These are phyloP conservation scores for Coniochaeta sp. DNA, from an alignment of 2,329 filamentous ascomycete species.

Conservation along the genomic window DNA sequence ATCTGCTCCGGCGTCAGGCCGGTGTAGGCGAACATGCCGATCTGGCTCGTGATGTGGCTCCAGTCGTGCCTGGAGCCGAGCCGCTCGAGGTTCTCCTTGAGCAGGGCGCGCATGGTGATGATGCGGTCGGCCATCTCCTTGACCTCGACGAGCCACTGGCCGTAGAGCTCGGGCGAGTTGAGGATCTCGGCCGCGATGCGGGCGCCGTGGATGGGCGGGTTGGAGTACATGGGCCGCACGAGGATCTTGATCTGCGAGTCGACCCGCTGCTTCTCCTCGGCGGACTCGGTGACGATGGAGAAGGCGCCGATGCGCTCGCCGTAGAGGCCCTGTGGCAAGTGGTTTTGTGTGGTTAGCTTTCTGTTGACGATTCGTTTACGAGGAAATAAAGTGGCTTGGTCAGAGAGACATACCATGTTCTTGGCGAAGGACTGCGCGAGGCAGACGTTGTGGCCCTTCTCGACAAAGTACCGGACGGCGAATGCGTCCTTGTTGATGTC, in stretches of 20 bases:
- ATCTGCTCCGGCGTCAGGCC: conserved; percentile 87
- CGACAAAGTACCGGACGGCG: conserved; percentile 85
- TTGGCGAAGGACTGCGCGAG: conserved; percentile 95
- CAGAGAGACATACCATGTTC: conserved; percentile 75
- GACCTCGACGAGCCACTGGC: conserved; percentile 94
- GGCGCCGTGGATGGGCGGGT: conserved; percentile 93
- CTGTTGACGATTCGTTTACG: neutral
- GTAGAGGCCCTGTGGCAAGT: conserved; percentile 80
- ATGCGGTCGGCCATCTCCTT: conserved; percentile 99
- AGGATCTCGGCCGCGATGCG: conserved; percentile 90
- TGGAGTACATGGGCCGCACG: conserved; percentile 94
- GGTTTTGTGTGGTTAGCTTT: neutral
- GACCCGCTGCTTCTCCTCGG: conserved; percentile 89
- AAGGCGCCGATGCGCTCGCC: conserved; percentile 97
- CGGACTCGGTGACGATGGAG: conserved; percentile 77
- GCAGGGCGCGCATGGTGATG: conserved; percentile 91
- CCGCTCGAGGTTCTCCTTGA: conserved; percentile 92
- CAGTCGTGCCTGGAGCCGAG: conserved; percentile 95
- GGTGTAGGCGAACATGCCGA: conserved; percentile 99
- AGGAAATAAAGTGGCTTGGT: conserved; percentile 1
- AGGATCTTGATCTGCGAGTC: conserved; percentile 98
- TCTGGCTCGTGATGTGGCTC: conserved; percentile 97
- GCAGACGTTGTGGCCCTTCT: conserved; percentile 81
- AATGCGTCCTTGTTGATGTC: conserved; percentile 90
- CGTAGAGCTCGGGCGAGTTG: conserved; percentile 74